Evolutionary conservation across 768 basidiomycete genomes (phyloP).

Genomic region (Phlebiopsis gigantea): DNA sequence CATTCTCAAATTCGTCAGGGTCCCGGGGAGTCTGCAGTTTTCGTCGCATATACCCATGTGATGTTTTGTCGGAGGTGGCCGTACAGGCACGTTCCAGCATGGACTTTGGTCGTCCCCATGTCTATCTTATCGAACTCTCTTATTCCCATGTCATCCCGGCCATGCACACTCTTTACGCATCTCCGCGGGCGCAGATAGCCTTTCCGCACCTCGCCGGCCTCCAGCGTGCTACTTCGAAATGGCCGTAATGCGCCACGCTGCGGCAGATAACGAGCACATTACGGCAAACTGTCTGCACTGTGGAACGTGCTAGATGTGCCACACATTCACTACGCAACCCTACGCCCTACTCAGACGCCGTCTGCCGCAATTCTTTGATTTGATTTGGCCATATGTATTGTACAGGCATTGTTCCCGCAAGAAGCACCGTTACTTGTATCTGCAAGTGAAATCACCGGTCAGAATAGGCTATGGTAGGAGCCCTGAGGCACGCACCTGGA

Average conservation of each 20-base stretch:
- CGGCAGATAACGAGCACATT: neutral
- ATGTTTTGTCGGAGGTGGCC: neutral
- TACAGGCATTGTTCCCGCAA: neutral
- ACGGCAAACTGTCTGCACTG: neutral
- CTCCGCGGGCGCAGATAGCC: neutral
- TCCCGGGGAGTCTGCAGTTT: neutral
- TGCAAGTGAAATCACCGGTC: neutral
- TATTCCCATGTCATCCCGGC: neutral
- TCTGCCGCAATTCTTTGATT: neutral
- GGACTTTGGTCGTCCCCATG: neutral
- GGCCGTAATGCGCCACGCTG: neutral
- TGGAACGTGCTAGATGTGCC: neutral
- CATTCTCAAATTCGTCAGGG: neutral
- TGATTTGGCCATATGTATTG: too few species aligned
- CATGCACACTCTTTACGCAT: neutral
- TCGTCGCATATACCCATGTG: neutral
- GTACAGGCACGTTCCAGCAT: neutral
- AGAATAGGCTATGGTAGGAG: neutral
- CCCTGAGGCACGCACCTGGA: neutral
- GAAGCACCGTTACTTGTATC: neutral
- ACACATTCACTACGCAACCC: neutral
- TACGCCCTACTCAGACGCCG: neutral
- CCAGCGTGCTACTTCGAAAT: neutral
- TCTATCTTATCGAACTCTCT: neutral
- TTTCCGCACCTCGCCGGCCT: neutral